Conservation (phyloP, 345 rosid species). For the Pugionium cornutum region DNA sequence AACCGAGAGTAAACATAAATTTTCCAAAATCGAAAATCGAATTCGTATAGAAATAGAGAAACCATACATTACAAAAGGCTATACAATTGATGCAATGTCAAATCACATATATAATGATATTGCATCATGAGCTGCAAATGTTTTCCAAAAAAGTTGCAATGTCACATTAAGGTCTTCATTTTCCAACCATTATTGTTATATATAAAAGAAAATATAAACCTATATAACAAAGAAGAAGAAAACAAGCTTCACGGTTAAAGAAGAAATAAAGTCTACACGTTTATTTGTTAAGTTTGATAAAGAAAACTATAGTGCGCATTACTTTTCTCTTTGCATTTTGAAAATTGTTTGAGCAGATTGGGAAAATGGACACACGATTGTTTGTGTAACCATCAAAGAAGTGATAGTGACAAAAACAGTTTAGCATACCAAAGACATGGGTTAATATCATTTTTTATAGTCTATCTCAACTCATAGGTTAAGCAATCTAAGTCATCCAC, state of each 20-base stretch:
- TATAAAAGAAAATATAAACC: neutral
- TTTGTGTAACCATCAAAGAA: slow-evolving; percentile 21
- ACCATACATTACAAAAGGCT: slow-evolving; percentile 6
- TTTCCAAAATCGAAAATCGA: slow-evolving; percentile 1
- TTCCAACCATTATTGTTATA: neutral
- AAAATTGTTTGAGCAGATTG: slow-evolving; percentile 24
- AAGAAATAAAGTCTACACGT: neutral
- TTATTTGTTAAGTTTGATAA: slow-evolving; percentile 17
- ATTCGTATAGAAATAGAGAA: neutral
- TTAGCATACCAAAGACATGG: slow-evolving; percentile 18
- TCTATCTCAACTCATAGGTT: slow-evolving; percentile 16
- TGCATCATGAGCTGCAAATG: slow-evolving; percentile 22
- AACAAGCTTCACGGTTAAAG: slow-evolving; percentile 13
- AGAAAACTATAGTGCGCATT: slow-evolving; percentile 7
- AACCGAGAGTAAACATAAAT: slow-evolving; percentile 10
- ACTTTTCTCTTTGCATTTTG: slow-evolving; percentile 23
- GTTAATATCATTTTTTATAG: slow-evolving; percentile 2
- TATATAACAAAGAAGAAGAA: slow-evolving; percentile 10
- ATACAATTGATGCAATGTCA: slow-evolving; percentile 30
- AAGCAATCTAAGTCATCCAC: slow-evolving; percentile 17
- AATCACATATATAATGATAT: slow-evolving; percentile 10
- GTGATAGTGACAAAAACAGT: slow-evolving; percentile 30
- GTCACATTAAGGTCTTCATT: slow-evolving; percentile 23
- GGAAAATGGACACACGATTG: slow-evolving; percentile 30
- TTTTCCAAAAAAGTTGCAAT: slow-evolving; percentile 24